A percentile compares a stretch with the other conserved stretches of the same genome.
Conservation (phyloP, 495 filamentous ascomycete species). For the Pseudomonodictys pantanalensis region DNA sequence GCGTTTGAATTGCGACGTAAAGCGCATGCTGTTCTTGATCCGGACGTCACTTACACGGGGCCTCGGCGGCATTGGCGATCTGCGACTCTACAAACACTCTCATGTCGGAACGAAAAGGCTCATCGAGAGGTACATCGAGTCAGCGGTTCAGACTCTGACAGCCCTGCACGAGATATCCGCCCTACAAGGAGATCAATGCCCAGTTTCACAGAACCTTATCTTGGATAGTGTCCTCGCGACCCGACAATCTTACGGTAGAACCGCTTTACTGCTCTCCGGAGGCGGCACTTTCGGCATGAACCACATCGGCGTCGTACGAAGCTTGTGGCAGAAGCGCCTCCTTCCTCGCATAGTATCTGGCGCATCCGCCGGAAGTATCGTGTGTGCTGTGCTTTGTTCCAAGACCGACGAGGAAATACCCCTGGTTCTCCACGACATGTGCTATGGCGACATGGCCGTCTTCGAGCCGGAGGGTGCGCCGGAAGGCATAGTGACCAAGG, state of each 20-base stretch:
- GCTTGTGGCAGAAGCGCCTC: conserved; percentile 69
- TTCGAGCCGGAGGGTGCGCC: conserved; percentile 72
- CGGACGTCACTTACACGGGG: conserved; percentile 78
- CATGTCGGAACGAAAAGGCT: conserved; percentile 83
- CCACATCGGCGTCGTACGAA: conserved; percentile 90
- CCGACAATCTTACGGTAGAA: conserved; percentile 84
- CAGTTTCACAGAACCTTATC: conserved; percentile 62
- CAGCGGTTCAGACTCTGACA: conserved; percentile 67
- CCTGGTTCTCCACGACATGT: conserved; percentile 65
- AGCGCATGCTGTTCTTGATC: conserved; percentile 73
- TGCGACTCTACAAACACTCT: conserved; percentile 77
- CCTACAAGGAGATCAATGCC: conserved; percentile 50
- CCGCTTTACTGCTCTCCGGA: conserved; percentile 80
- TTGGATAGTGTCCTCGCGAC: conserved; percentile 72
- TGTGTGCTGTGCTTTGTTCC: conserved; percentile 80
- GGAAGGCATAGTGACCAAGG: conserved; percentile 64
- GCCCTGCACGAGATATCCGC: conserved; percentile 64
- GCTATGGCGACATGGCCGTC: conserved; percentile 77
- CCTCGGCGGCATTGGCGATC: conserved; percentile 81
- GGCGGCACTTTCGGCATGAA: conserved; percentile 95
- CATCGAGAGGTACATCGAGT: conserved; percentile 82
- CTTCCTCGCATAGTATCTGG: conserved; percentile 92
- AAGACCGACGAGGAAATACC: conserved; percentile 83
- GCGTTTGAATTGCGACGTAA: conserved; percentile 68
- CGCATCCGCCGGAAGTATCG: conserved; percentile 91